These are phyloP conservation scores for Trametes elegans DNA, from an alignment of 768 basidiomycete genomes.

Conservation along the genomic window DNA sequence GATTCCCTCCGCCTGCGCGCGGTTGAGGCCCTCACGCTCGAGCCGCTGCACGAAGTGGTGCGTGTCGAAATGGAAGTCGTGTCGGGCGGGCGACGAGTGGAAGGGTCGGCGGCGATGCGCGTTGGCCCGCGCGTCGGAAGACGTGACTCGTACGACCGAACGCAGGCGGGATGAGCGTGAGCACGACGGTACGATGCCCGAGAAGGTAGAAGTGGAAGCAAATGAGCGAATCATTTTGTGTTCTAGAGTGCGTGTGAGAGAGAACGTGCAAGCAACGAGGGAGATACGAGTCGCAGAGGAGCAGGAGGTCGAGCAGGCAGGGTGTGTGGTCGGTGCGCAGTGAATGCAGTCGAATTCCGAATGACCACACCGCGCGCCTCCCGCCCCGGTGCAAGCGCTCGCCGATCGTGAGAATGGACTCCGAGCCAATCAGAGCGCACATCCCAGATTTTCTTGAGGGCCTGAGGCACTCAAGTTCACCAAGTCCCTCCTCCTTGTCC, in stretches of 20 bases:
- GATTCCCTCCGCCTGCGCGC: slow-evolving; percentile 93
- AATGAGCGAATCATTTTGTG: slow-evolving; percentile 6
- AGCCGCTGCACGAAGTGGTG: slow-evolving; percentile 92
- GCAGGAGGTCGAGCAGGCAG: neutral
- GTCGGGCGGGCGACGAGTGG: slow-evolving; percentile 28
- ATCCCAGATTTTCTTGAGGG: slow-evolving; percentile 20
- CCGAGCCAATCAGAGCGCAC: slow-evolving; percentile 16
- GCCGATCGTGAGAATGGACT: slow-evolving; percentile 7
- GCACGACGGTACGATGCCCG: neutral
- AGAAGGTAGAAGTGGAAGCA: neutral
- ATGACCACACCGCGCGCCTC: neutral
- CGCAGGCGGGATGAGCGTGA: neutral
- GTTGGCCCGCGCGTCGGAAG: neutral
- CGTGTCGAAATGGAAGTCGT: slow-evolving; percentile 88
- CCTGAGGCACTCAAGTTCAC: neutral
- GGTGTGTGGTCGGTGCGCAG: neutral
- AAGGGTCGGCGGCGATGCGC: slow-evolving; percentile 23
- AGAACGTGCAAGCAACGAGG: neutral
- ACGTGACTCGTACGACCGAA: neutral
- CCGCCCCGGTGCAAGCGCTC: neutral
- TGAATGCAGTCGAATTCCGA: neutral
- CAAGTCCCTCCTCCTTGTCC: neutral
- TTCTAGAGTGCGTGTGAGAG: neutral
- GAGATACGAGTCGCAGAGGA: neutral
- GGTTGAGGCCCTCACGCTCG: slow-evolving; percentile 84